Percentiles rank a stretch among this genome's conserved stretches.
Evolutionary conservation across 768 basidiomycete genomes (phyloP).

Genomic region (Pholiota molesta): DNA sequence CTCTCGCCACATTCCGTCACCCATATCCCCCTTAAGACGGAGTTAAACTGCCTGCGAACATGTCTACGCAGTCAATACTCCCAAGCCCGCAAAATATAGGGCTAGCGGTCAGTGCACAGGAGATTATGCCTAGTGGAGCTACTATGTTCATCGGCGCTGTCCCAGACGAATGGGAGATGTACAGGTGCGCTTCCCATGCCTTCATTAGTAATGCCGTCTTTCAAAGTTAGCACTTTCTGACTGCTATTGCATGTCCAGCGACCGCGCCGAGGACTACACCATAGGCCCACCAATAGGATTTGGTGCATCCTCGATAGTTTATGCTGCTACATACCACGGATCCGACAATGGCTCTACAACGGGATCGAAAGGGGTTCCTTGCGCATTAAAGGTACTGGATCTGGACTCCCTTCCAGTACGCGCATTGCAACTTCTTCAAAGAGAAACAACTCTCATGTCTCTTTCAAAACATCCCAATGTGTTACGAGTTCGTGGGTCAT

Average conservation of each 20-base stretch:
- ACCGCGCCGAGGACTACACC: conserved; percentile 70
- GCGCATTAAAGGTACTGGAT: conserved; percentile 89
- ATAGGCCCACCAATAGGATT: conserved; percentile 83
- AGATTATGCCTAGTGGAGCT: conserved; percentile 20
- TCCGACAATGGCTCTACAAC: conserved; percentile 23
- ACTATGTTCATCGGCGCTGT: conserved; percentile 76
- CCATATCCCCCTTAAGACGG: not conserved
- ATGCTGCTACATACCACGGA: conserved; percentile 65
- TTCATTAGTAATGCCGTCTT: conserved; percentile 4
- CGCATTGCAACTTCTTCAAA: conserved; percentile 72
- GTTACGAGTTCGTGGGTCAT: conserved; percentile 86
- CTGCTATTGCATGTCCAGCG: conserved; percentile 43
- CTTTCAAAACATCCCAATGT: conserved; percentile 94
- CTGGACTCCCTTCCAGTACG: conserved; percentile 76
- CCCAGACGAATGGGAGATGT: conserved; percentile 81
- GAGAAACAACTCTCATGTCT: conserved; percentile 92
- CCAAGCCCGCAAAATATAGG: not conserved
- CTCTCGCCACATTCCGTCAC: not conserved
- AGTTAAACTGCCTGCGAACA: not conserved
- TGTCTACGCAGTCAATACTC: not conserved
- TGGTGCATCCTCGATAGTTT: conserved; percentile 91
- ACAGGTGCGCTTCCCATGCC: conserved; percentile 50
- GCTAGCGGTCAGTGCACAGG: conserved; percentile 18
- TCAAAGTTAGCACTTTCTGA: conserved; percentile 2
- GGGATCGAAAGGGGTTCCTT: conserved; percentile 41